Conservation (phyloP, 2,329 filamentous ascomycete genomes). For the Endocalyx cinctus region DNA sequence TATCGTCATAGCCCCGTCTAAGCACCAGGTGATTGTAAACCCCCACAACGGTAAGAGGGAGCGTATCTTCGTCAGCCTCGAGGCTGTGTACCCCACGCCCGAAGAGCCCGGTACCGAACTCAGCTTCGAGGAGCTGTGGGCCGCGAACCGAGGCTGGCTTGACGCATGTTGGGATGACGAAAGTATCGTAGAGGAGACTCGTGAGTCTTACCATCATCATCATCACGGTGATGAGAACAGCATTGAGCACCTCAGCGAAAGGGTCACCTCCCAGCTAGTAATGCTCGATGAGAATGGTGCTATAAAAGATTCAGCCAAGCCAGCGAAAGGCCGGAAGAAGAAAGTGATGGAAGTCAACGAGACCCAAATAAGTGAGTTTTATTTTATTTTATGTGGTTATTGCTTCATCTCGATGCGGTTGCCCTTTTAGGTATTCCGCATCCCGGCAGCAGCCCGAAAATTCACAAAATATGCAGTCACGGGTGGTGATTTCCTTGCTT, state of each 20-base stretch:
- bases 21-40: slow-evolving; percentile 77
- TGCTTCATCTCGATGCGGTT: no score
- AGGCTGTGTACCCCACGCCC: slow-evolving; percentile 76
- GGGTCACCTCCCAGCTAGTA: slow-evolving; percentile 32
- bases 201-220: no score
- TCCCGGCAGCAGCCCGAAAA: no score
- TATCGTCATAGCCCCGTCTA: slow-evolving; percentile 64
- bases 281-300: slow-evolving; percentile 58
- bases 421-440: no score
- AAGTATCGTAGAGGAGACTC: slow-evolving; percentile 14
- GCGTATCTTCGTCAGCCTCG: slow-evolving; percentile 80
- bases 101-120: slow-evolving; percentile 68
- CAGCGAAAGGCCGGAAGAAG: slow-evolving; percentile 60
- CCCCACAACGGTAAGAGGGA: slow-evolving; percentile 78
- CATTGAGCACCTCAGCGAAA: slow-evolving; percentile 22
- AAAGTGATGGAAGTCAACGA: slow-evolving; percentile 84
- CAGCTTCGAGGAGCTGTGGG: slow-evolving; percentile 89
- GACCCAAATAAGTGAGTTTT: slow-evolving; percentile 78
- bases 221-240: slow-evolving; percentile 15
- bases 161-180: slow-evolving; percentile 52
- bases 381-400: no score
- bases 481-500: no score
- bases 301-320: slow-evolving; percentile 37
- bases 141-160: slow-evolving; percentile 67
- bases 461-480: no score